Evolutionary conservation across 2,329 filamentous ascomycete species (phyloP), one percentile per base, ranked within the genome.

Genomic region (Ramichloridium luteum): DNA sequence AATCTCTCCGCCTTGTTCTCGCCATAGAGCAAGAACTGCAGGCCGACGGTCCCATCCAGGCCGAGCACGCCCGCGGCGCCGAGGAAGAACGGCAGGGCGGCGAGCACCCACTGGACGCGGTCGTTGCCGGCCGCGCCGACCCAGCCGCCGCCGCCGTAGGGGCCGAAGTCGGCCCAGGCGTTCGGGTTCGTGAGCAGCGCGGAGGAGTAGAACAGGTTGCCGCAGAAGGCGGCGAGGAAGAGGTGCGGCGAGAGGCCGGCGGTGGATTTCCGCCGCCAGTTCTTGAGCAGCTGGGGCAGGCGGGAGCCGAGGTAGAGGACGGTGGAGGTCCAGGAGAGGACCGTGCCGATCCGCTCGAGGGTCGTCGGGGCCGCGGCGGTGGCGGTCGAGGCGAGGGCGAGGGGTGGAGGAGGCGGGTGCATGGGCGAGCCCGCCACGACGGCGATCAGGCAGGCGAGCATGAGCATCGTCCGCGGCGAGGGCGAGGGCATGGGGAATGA

Each of bases 161-260:
- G 57, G 1, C 59, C 57, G 32, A 67, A 72, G 41, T 71, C 61
- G 29, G 51, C 53, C 75, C 74, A 79, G 5, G 68, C 74, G 39
- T 68, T 68, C 2, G 75, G 75, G 47, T 78, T 79, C 2, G 72
- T 67, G 18, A 74, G 52, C 3, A 80, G 56, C 0, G 73, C 76
- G 16, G 60, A 54, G 6, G 71, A 74, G 57, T 80, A 80, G 59
- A 77, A 78, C 25, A 77, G 56, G 46, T 80, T 80, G 3, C 75
- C 75, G 45, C 68, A 69, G 50, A 80, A 80, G 3, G 75, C 75
- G 4, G 75, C 75, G 23, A 69, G 58, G 56, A 80, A 80, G 29
- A 80, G 64, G 0, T 70, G 56, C 0, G 74, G 72, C 0, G 67
- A 72, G 6, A 80, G 65, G 3, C 75, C 75, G 1, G 73, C 63